A percentile compares a stretch with the other conserved stretches of the same genome.
Evolutionary conservation across 2,329 filamentous ascomycete genomes (phyloP).

Genomic region (Penicillium thymicola): DNA sequence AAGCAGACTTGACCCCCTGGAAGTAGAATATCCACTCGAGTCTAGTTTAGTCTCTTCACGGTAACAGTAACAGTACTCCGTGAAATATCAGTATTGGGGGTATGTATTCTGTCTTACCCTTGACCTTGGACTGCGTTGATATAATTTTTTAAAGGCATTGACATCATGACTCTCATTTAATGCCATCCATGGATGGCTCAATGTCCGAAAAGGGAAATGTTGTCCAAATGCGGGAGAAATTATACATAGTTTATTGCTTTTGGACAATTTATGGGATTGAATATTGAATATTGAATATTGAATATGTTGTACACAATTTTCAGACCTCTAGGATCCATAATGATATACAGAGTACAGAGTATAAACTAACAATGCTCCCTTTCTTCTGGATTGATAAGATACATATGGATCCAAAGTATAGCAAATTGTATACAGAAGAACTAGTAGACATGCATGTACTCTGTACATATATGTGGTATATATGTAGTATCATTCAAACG

Average conservation of each 20-base stretch:
- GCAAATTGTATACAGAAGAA: not conserved
- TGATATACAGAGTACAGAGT: not conserved
- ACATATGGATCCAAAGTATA: not conserved
- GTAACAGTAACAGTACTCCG: constrained; percentile 15
- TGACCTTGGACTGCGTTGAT: not conserved
- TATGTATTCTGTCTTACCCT: not conserved
- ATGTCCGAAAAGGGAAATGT: not conserved
- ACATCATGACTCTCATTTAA: constrained; percentile 20
- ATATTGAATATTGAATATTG: not conserved
- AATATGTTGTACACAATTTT: not conserved
- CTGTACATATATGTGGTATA: no score
- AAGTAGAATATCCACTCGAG: constrained; percentile 26
- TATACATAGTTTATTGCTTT: not conserved
- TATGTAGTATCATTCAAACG: not conserved
- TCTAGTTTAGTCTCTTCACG: constrained; percentile 20
- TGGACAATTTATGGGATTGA: not conserved
- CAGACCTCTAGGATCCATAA: not conserved
- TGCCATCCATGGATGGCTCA: not conserved
- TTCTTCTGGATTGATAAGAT: not conserved
- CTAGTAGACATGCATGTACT: no score
- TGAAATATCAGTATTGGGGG: not conserved
- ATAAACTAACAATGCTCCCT: no score
- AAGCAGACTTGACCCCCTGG: constrained; percentile 19
- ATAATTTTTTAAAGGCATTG: constrained; percentile 2
- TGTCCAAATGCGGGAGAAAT: not conserved